Percentiles rank a stretch among this genome's conserved stretches.
phyloP scores from a whole-genome alignment of 176 grass and related monocot species.

The Aegilops speltoides region DNA sequence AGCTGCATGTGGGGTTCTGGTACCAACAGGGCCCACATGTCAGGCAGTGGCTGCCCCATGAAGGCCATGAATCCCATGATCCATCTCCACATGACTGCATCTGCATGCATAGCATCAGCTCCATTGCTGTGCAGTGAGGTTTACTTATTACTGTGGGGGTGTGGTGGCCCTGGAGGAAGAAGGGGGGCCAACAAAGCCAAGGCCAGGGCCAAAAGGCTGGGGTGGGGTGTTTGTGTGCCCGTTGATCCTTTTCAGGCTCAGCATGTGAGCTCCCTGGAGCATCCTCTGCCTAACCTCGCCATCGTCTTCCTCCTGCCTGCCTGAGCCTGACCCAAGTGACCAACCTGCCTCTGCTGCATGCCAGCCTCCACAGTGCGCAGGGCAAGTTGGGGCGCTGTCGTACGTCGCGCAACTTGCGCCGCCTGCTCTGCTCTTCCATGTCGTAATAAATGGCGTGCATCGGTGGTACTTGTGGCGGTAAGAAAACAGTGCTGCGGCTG shows the following conservation, averaged over 20 bases:
- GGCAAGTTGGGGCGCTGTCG: conserved; percentile 1
- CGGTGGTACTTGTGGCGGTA: not conserved
- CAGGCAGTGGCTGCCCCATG: not conserved
- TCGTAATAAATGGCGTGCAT: conserved; percentile 16
- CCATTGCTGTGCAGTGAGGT: not conserved
- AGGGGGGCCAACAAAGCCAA: not conserved
- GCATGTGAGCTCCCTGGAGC: conserved; percentile 49
- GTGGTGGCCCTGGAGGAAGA: conserved; percentile 26
- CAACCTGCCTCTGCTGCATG: conserved; percentile 21
- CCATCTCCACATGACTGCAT: not conserved
- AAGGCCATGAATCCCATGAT: too few species aligned
- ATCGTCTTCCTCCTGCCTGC: not conserved
- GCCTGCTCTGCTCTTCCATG: not conserved
- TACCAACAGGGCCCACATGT: conserved; percentile 2
- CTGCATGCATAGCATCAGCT: not conserved
- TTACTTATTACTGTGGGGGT: not conserved
- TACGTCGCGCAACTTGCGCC: not conserved
- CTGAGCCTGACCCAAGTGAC: not conserved
- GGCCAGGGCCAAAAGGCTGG: not conserved
- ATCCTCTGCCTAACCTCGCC: not conserved
- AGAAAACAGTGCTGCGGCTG: not conserved
- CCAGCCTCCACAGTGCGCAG: not conserved
- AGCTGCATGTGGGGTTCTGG: conserved; percentile 15
- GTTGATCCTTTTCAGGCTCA: conserved; percentile 31
- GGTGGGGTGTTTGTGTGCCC: not conserved